phyloP scores from a whole-genome alignment of 129 eudicot genomes.

The Calendula officinalis region DNA sequence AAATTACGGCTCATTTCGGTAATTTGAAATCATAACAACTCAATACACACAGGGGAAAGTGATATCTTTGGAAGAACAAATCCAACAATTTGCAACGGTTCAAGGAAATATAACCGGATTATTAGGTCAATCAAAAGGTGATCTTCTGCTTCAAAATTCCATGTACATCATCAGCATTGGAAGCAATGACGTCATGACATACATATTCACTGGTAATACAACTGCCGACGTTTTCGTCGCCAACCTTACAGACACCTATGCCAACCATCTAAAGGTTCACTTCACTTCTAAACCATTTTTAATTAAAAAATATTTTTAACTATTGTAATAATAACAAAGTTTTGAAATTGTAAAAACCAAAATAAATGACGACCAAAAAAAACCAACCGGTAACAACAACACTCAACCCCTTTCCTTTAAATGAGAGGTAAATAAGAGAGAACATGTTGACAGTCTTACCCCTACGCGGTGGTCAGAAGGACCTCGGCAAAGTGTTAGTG shows the following conservation, averaged over 20 bases:
- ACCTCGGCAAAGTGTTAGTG: no score
- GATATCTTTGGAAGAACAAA: slow-evolving; percentile 36
- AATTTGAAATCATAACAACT: no score
- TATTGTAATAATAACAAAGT: background rate
- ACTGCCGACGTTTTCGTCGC: slow-evolving; percentile 21
- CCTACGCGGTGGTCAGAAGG: no score
- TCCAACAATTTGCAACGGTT: slow-evolving; percentile 44
- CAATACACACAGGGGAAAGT: slow-evolving; percentile 25
- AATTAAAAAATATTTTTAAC: background rate
- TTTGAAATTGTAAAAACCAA: no score
- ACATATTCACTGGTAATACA: background rate
- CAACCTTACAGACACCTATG: slow-evolving; percentile 32
- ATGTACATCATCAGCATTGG: slow-evolving; percentile 50
- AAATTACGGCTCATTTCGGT: no score
- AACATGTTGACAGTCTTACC: no score
- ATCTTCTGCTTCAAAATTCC: slow-evolving; percentile 29
- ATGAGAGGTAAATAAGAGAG: no score
- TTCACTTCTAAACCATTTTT: background rate
- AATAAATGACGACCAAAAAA: no score
- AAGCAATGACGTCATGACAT: slow-evolving; percentile 49
- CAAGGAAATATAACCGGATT: slow-evolving; percentile 38
- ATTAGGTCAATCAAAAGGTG: slow-evolving; percentile 26
- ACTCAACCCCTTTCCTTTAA: no score
- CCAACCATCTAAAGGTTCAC: slow-evolving; percentile 43
- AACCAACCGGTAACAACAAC: no score